Percentiles rank a stretch among this genome's conserved stretches.
Conservation (phyloP, 2,329 filamentous ascomycete genomes). For the Chrysoporthe puriensis region DNA sequence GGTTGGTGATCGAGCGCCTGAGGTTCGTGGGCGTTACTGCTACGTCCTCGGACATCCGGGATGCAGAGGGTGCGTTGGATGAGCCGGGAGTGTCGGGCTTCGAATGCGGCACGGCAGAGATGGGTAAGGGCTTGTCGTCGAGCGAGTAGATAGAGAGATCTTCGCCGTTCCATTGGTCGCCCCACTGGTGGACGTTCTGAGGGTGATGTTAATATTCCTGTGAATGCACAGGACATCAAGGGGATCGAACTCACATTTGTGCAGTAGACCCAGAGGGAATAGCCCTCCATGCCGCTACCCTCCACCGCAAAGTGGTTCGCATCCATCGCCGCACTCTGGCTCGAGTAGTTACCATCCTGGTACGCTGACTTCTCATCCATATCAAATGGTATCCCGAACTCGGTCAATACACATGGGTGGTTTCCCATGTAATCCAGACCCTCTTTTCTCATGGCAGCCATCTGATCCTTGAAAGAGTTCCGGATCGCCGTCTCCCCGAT, state of each 20-base stretch:
- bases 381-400: slow-evolving; percentile 97
- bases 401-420: slow-evolving; percentile 87
- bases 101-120: slow-evolving; percentile 42
- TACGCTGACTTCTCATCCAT: slow-evolving; percentile 98
- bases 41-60: slow-evolving; percentile 41
- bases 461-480: slow-evolving; percentile 88
- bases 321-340: slow-evolving; percentile 89
- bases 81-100: slow-evolving; percentile 46
- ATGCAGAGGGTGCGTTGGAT: slow-evolving; percentile 43
- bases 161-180: slow-evolving; percentile 97
- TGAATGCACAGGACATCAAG: background rate
- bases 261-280: slow-evolving; percentile 87
- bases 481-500: slow-evolving; percentile 92
- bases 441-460: slow-evolving; percentile 81
- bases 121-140: slow-evolving; percentile 72
- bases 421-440: slow-evolving; percentile 86
- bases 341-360: slow-evolving; percentile 91
- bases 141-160: slow-evolving; percentile 87
- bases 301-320: slow-evolving; percentile 95
- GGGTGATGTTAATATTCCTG: slow-evolving; percentile 30
- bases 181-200: slow-evolving; percentile 83
- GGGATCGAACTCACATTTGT: slow-evolving; percentile 56
- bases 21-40: slow-evolving; percentile 77
- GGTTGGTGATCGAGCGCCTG: slow-evolving; percentile 70
- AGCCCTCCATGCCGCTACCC: slow-evolving; percentile 80